Evolutionary conservation across 1,284 basidiomycete genomes (phyloP), one percentile per base, ranked within the genome.

Genomic region (Papiliotrema nemorosa): DNA sequence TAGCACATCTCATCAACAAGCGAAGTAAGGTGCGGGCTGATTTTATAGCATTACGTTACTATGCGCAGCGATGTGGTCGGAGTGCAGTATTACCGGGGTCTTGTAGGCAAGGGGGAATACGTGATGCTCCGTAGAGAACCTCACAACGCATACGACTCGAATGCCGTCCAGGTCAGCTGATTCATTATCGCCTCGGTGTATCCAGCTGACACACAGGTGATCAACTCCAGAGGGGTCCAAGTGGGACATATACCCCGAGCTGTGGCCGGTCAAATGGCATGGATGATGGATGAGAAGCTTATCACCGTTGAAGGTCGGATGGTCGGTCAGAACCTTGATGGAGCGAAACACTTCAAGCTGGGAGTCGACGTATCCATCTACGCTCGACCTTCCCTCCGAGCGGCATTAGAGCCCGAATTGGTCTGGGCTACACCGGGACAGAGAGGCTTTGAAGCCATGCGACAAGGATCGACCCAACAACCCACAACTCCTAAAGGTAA

Each of bases 11-110:
- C n/a, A n/a, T n/a, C 20, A 22, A 14, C n/a, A 10, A 22, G 3
- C 20, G n/a, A 6, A 4, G 38, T 20, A 16, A 33, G 5, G 26
- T 5, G 10, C 5, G n/a, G 16, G 10, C 36, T 40, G 29, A 49
- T 54, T 27, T 14, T 84, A 51, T 84, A 90, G 70, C 72, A 88
- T 20, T 87, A 85, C 63, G 80, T 82, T 44, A 78, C 75, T 12
- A 52, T 83, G 62, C 73, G 72, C 10, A 81, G 84, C 0, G 83
- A 80, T 43, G 82, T 89, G 14, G 89, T 90, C 0, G 88, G 88
- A 0, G 77, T 90, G 12, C 87, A 88, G 64, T 88, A 91, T 66
- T 91, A 91, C 63, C n/a, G 38, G 82, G 87, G 88, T 34, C 64
- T 90, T 46, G 89, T 90, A 34, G 87, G 84, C 3, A 69, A 79